Percentiles rank a stretch among this genome's conserved stretches.
Evolutionary conservation across 352 stramenopile species (phyloP).

Genomic region (Phytopythium ostracodes): DNA sequence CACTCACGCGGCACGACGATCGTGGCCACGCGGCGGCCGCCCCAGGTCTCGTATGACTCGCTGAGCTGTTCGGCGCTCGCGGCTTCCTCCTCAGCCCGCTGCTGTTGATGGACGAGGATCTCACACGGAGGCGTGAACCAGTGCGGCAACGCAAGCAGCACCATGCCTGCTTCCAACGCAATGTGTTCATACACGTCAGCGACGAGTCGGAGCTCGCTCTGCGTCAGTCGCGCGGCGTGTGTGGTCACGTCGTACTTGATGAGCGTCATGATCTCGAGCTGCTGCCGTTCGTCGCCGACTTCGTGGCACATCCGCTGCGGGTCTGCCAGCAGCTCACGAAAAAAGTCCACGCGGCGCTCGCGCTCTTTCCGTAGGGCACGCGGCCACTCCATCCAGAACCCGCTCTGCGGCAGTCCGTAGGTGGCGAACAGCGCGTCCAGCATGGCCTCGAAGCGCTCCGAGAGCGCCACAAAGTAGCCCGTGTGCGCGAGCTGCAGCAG

Average conservation of each 20-base stretch:
- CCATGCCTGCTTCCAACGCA: conserved; percentile 12
- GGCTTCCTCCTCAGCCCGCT: background rate
- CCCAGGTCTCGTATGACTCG: conserved; percentile 19
- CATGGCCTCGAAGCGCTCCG: conserved; percentile 17
- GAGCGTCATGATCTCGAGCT: conserved; percentile 22
- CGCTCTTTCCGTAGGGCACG: conserved; percentile 2
- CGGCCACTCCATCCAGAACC: conserved; percentile 8
- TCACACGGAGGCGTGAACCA: conserved; percentile 25
- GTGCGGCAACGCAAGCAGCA: conserved; percentile 15
- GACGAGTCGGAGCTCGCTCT: conserved; percentile 21
- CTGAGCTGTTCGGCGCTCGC: background rate
- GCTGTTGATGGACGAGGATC: conserved; percentile 7
- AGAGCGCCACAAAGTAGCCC: conserved; percentile 19
- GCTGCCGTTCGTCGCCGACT: conserved; percentile 21
- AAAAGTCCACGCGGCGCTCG: conserved; percentile 4
- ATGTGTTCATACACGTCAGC: conserved; percentile 15
- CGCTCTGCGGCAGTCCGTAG: conserved; percentile 7
- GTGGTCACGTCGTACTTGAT: conserved; percentile 23
- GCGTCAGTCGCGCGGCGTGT: conserved; percentile 14
- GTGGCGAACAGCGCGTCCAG: conserved; percentile 8
- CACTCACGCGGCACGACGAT: conserved; percentile 10
- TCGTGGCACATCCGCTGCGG: conserved; percentile 7
- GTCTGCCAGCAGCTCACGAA: conserved; percentile 15
- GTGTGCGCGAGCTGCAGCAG: conserved; percentile 30
- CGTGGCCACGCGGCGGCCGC: conserved; percentile 17